These are phyloP conservation scores for Ganoderma meredithae DNA, from an alignment of 1,284 basidiomycete species.

Conservation along the genomic window DNA sequence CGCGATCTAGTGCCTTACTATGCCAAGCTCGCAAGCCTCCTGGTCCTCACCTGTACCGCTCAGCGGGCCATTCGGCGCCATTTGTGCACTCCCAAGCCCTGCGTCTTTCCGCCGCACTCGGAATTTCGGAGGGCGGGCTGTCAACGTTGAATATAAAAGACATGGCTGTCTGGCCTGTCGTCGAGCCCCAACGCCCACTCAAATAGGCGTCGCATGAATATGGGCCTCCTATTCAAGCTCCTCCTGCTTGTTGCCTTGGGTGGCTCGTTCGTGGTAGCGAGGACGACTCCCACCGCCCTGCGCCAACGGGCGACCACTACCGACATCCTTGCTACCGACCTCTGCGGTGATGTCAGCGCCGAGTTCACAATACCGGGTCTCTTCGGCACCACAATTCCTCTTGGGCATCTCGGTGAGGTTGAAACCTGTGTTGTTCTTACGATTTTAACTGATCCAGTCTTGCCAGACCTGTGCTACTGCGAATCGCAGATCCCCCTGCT, in stretches of 20 bases:
- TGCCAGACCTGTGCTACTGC: constrained; percentile 50
- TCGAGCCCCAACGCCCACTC: not conserved
- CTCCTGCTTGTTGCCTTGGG: constrained; percentile 14
- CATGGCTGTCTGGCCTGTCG: not conserved
- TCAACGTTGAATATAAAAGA: constrained; percentile 6
- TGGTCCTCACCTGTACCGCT: constrained; percentile 12
- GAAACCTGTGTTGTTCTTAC: not conserved
- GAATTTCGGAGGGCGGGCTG: not conserved
- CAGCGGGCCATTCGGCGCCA: constrained; percentile 12
- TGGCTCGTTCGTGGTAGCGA: constrained; percentile 18
- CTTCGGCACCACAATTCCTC: constrained; percentile 34
- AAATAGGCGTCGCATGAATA: constrained; percentile 5
- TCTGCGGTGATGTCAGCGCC: constrained; percentile 48
- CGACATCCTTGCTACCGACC: constrained; percentile 41
- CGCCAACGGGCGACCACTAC: constrained; percentile 31
- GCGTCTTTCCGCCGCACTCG: not conserved
- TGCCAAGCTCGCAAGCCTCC: not conserved
- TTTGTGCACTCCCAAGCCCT: not conserved
- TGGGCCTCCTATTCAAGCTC: constrained; percentile 5
- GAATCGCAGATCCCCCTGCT: constrained; percentile 46
- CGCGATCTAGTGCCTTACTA: constrained; percentile 7
- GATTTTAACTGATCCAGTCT: not conserved
- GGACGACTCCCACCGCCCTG: constrained; percentile 21
- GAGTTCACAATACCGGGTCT: constrained; percentile 43
- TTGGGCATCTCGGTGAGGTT: constrained; percentile 46